A percentile compares a stretch with the other conserved stretches of the same genome.
phyloP scores from a whole-genome alignment of 192 early-diverging fungal genomes.

The Rhizophagus sp. region DNA sequence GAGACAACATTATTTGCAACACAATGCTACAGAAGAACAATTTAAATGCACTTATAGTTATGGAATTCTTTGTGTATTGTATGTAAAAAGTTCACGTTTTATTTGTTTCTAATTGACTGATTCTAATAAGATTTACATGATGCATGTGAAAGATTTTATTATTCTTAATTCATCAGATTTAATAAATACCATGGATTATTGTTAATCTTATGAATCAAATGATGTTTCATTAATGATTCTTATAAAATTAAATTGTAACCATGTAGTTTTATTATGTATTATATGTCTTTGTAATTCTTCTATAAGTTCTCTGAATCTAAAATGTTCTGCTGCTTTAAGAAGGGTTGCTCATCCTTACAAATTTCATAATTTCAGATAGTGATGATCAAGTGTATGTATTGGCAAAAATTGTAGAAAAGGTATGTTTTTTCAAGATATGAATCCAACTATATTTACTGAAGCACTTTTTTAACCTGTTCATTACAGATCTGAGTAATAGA shows the following conservation, averaged over 20 bases:
- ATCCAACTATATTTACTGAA: neutral
- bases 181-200: too few species aligned
- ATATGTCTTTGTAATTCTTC: too few species aligned
- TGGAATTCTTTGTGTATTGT: slow-evolving; percentile 27
- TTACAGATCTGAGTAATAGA: slow-evolving; percentile 24
- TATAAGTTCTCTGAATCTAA: too few species aligned
- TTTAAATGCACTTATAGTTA: slow-evolving; percentile 21
- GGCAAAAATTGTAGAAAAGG: slow-evolving; percentile 22
- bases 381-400: slow-evolving; percentile 10
- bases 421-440: slow-evolving; percentile 23
- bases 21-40: slow-evolving; percentile 21
- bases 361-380: slow-evolving; percentile 18
- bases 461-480: slow-evolving; percentile 10
- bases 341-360: neutral
- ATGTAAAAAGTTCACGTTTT: neutral
- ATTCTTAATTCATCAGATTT: too few species aligned
- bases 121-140: slow-evolving; percentile 27
- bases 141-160: slow-evolving; percentile 26
- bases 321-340: too few species aligned
- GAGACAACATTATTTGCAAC: neutral
- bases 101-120: too few species aligned
- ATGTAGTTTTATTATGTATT: too few species aligned
- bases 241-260: too few species aligned
- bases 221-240: too few species aligned
- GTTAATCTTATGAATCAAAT: too few species aligned